phyloP scores from a whole-genome alignment of 176 grass and related monocot genomes.

The Triticum urartu region DNA sequence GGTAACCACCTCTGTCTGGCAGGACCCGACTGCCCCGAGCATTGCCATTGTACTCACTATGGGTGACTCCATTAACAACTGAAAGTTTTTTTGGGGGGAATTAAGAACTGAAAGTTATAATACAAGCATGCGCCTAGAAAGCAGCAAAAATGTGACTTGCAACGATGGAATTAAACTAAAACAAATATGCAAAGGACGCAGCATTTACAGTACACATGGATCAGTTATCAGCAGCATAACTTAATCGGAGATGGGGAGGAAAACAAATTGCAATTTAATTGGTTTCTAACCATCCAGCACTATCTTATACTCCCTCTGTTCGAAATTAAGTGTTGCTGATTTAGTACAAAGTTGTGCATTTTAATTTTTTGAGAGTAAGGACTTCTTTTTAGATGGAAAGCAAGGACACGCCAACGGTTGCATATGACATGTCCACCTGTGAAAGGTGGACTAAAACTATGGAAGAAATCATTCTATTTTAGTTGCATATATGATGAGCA shows the following conservation, averaged over 20 bases:
- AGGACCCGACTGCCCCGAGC: conserved; percentile 29
- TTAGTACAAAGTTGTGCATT: not conserved
- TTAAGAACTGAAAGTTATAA: conserved; percentile 53
- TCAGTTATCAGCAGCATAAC: not conserved
- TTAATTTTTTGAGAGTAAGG: not conserved
- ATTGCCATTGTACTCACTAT: conserved; percentile 41
- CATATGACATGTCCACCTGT: not conserved
- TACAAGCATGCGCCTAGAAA: not conserved
- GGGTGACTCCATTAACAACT: conserved; percentile 57
- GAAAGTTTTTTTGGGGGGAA: conserved; percentile 18
- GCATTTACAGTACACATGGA: not conserved
- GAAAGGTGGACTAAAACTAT: not conserved
- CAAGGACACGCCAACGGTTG: not conserved
- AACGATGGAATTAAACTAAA: not conserved
- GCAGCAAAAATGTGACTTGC: not conserved
- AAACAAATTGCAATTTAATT: conserved; percentile 5
- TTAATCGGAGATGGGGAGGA: not conserved
- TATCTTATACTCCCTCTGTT: too few relatives aligned
- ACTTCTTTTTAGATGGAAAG: not conserved
- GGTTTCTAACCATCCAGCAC: not conserved
- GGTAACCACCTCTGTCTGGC: conserved; percentile 45
- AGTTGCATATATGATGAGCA: not conserved
- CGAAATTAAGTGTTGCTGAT: too few relatives aligned
- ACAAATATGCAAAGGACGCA: not conserved
- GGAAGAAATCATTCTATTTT: conserved; percentile 4